phyloP scores from a whole-genome alignment of 352 stramenopile species.

The Phytophthora pinifolia region DNA sequence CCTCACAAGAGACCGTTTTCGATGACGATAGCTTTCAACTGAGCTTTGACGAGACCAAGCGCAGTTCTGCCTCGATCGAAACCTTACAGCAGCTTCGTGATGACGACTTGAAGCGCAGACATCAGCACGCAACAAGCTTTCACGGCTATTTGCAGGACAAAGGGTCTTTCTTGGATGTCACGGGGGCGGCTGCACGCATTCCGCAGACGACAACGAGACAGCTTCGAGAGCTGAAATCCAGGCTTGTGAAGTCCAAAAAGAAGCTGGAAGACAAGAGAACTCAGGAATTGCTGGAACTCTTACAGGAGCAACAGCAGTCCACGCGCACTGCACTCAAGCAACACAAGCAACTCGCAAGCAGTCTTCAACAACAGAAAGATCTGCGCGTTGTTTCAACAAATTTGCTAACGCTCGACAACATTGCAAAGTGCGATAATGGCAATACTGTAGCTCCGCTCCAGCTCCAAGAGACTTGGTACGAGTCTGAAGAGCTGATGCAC shows the following conservation, averaged over 20 bases:
- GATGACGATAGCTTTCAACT: slow-evolving; percentile 18
- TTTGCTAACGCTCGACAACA: slow-evolving; percentile 16
- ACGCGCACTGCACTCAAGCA: slow-evolving; percentile 22
- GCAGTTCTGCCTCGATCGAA: slow-evolving; percentile 12
- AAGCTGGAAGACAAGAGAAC: slow-evolving; percentile 21
- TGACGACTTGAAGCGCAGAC: slow-evolving; percentile 13
- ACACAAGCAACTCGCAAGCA: slow-evolving; percentile 19
- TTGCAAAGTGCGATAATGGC: not conserved
- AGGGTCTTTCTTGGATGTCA: slow-evolving; percentile 26
- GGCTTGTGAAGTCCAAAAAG: slow-evolving; percentile 24
- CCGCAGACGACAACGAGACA: slow-evolving; percentile 27
- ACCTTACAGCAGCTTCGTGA: slow-evolving; percentile 7
- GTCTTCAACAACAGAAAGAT: slow-evolving; percentile 8
- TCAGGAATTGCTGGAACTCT: slow-evolving; percentile 25
- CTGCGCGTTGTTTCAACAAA: slow-evolving; percentile 9
- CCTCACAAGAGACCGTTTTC: slow-evolving; percentile 12
- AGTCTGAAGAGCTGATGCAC: not conserved
- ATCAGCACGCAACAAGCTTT: slow-evolving; percentile 19
- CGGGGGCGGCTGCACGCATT: slow-evolving; percentile 28
- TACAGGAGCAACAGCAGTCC: slow-evolving; percentile 31
- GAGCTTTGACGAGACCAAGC: slow-evolving; percentile 5
- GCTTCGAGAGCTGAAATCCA: slow-evolving; percentile 28
- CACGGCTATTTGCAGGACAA: slow-evolving; percentile 27
- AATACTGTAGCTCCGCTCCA: not conserved
- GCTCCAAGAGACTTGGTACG: slow-evolving; percentile 6